phyloP scores from a whole-genome alignment of 176 grass and related monocot genomes.

The Phoenix roebelenii region DNA sequence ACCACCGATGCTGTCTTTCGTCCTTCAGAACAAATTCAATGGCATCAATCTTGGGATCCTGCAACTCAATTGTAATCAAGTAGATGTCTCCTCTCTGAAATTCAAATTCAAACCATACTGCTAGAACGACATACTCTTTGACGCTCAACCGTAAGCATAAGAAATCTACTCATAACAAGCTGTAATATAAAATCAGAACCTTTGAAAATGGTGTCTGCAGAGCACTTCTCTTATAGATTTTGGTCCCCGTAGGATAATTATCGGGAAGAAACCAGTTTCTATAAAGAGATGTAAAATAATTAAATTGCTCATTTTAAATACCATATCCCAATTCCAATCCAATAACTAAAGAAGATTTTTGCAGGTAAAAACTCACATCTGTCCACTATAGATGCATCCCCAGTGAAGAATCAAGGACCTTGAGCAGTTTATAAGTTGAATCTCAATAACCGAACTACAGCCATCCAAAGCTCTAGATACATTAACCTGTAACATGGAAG shows the following conservation, averaged over 20 bases:
- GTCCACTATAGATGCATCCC: neutral
- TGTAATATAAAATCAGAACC: slow-evolving; percentile 1
- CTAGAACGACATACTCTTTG: neutral
- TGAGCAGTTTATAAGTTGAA: slow-evolving; percentile 4
- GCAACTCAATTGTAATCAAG: slow-evolving; percentile 4
- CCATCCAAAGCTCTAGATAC: neutral
- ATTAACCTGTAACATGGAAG: slow-evolving; percentile 1
- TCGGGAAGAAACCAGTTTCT: slow-evolving; percentile 7
- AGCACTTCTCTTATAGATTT: slow-evolving; percentile 7
- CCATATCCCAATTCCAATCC: neutral
- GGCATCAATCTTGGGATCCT: slow-evolving; percentile 4
- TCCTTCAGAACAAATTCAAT: slow-evolving; percentile 18
- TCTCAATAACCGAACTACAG: neutral
- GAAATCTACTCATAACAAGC: neutral
- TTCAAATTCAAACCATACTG: neutral
- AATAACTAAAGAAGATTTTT: neutral
- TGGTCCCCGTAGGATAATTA: slow-evolving; percentile 1
- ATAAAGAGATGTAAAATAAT: neutral
- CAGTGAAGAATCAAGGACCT: slow-evolving; percentile 6
- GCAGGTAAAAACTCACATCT: slow-evolving; percentile 2
- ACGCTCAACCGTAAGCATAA: too few relatives aligned
- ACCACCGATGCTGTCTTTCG: slow-evolving; percentile 6
- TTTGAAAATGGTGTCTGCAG: slow-evolving; percentile 11
- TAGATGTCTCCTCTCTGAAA: neutral
- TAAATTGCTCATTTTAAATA: neutral